Conservation (phyloP, 495 filamentous ascomycete species). For the Daldinia concentrica region DNA sequence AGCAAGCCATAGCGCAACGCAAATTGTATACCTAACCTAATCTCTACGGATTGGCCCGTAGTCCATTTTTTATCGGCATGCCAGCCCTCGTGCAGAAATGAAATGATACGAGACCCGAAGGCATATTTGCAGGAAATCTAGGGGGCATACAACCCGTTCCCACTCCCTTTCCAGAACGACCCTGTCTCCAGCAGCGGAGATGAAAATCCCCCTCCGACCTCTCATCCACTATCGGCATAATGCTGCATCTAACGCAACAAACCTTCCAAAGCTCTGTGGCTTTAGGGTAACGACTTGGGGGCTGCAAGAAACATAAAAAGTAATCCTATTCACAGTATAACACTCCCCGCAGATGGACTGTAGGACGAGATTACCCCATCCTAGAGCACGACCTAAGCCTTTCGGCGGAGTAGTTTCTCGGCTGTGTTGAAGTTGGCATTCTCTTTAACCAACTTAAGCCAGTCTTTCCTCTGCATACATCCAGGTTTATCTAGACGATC, state of each 20-base stretch:
- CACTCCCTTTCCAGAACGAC: slow-evolving; percentile 2
- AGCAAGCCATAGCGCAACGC: not conserved
- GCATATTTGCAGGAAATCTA: not conserved
- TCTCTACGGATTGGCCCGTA: slow-evolving; percentile 17
- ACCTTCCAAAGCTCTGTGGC: slow-evolving; percentile 4
- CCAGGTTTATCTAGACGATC: slow-evolving; percentile 62
- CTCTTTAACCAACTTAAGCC: slow-evolving; percentile 65
- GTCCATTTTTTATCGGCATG: slow-evolving; percentile 12
- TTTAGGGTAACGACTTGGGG: not conserved
- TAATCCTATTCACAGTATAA: not conserved
- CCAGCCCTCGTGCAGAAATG: slow-evolving; percentile 4
- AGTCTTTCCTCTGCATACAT: slow-evolving; percentile 55
- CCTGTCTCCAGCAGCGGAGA: not conserved
- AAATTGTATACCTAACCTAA: slow-evolving; percentile 26
- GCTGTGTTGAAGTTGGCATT: slow-evolving; percentile 50
- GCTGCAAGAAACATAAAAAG: not conserved
- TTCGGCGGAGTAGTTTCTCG: slow-evolving; percentile 59
- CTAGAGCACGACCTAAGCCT: slow-evolving; percentile 26
- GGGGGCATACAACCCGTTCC: not conserved
- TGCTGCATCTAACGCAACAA: slow-evolving; percentile 6
- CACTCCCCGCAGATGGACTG: not conserved
- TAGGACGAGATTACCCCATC: not conserved
- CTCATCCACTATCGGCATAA: not conserved
- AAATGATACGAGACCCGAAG: not conserved
- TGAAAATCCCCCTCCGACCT: not conserved